These are phyloP conservation scores for Globisporangium camurandrum DNA, from an alignment of 352 stramenopile species.

Conservation along the genomic window DNA sequence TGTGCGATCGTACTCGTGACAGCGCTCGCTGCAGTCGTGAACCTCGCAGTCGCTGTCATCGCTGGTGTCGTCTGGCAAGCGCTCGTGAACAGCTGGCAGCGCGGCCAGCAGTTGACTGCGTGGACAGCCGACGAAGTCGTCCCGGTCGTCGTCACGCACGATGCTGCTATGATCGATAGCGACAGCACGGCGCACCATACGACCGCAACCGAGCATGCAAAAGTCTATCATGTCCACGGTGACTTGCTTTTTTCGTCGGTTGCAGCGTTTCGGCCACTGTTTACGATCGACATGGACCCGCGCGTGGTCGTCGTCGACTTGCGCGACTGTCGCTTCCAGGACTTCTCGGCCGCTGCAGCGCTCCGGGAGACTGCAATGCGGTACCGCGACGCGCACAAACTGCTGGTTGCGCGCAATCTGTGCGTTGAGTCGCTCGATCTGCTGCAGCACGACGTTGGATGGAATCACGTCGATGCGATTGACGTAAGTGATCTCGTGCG, in stretches of 20 bases:
- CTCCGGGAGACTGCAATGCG: conserved; percentile 65
- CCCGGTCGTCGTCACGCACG: conserved; percentile 12
- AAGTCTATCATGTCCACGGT: conserved; percentile 70
- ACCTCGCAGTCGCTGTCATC: conserved; percentile 82
- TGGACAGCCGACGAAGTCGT: conserved; percentile 27
- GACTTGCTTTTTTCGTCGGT: conserved; percentile 81
- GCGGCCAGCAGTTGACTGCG: conserved; percentile 35
- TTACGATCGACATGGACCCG: conserved; percentile 58
- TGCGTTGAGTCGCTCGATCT: conserved; percentile 44
- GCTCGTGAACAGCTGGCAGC: conserved; percentile 79
- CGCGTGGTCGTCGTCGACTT: conserved; percentile 71
- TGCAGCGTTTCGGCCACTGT: conserved; percentile 69
- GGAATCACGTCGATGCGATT: conserved; percentile 33
- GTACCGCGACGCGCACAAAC: conserved; percentile 70
- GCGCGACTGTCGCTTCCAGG: conserved; percentile 55
- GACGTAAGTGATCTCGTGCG: conserved; percentile 8
- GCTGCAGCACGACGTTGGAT: conserved; percentile 50
- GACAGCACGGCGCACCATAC: conserved; percentile 20
- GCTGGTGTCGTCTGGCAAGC: conserved; percentile 80
- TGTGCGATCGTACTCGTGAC: conserved; percentile 82
- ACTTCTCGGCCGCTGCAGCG: conserved; percentile 81
- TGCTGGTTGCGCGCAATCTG: conserved; percentile 58
- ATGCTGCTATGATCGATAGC: background rate
- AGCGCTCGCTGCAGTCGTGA: conserved; percentile 75
- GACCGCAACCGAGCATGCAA: conserved; percentile 17